phyloP scores from a whole-genome alignment of 257 asterid genomes.

The Nemophila menziesii region DNA sequence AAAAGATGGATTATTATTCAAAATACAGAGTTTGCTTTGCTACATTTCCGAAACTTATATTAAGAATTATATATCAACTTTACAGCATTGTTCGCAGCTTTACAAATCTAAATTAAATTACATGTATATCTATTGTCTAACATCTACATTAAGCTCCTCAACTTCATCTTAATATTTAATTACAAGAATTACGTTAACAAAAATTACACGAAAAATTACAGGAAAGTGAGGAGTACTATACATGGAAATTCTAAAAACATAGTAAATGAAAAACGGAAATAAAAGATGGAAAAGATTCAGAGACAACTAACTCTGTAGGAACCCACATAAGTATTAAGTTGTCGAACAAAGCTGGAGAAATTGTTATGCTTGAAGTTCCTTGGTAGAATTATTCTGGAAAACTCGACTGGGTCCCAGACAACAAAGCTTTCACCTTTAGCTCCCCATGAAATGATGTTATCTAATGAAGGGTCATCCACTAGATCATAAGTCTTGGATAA shows the following conservation, averaged over 20 bases:
- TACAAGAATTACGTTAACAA: constrained; percentile 14
- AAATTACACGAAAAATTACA: constrained; percentile 11
- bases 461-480: constrained; percentile 61
- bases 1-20: neutral
- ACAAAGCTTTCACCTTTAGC: constrained; percentile 54
- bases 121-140: constrained; percentile 4
- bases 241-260: constrained; percentile 9
- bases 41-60: neutral
- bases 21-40: neutral
- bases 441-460: constrained; percentile 60
- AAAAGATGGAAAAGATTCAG: neutral
- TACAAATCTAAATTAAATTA: constrained; percentile 5
- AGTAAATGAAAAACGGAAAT: constrained; percentile 9
- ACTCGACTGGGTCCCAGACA: constrained; percentile 70
- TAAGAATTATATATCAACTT: neutral
- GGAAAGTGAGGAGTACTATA: neutral
- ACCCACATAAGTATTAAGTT: constrained; percentile 94
- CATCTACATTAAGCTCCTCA: constrained; percentile 15
- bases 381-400: constrained; percentile 48
- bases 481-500: constrained; percentile 66
- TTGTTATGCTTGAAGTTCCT: constrained; percentile 83
- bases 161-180: constrained; percentile 4
- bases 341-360: constrained; percentile 92
- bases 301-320: constrained; percentile 17
- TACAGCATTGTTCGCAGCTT: constrained; percentile 9